Evolutionary conservation across 2,329 filamentous ascomycete species (phyloP), one percentile per base, ranked within the genome.

Genomic region (Aureobasidium subglaciale): DNA sequence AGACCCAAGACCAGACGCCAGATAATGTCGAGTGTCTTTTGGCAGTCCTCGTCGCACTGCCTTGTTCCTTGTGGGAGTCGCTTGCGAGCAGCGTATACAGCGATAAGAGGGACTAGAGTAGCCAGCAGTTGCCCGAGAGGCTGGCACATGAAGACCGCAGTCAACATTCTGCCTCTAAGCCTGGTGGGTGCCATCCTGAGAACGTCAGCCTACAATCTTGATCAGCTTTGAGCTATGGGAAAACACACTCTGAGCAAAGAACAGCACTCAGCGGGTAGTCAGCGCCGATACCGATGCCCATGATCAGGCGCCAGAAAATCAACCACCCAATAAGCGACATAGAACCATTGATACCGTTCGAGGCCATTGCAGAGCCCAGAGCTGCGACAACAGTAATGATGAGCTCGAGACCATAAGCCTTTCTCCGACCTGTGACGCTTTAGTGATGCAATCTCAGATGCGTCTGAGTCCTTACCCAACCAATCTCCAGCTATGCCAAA

Each of bases 341-440:
- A 13, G 45, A 49, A 8, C 45, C 45, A 13, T 34, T 16, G 22
- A 35, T 25, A 16, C 45, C 45, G 10, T 24, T 49, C 4, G 83
- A 81, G 40, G 83, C 76, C 25, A 90, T 75, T 24, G 86, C 75
- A 71, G 90, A 86, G 40, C 83, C 86, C 50, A 90, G 75, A 16
- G 87, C 90, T 11, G 85, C 84, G 62, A 88, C 84, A n/a, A 73
- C 72, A 22, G 73, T 67, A 27, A 73, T 71, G 5, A 72, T 65
- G 2, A 73, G 59, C 46, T 72, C 71, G 15, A 72, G 61, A 3
- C 71, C 71, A 49, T 73, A 73, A 61, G 72, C 69, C 29, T 70
- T 68, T 24, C 68, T 62, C 56, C 70, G 59, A n/a, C 70, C 70
- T 20, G 69, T 62, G 7, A 64, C 16, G 9, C 4, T 8, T 45